A percentile compares a stretch with the other conserved stretches of the same genome.
These are phyloP conservation scores for Hemileccinum rubropunctum DNA, from an alignment of 768 basidiomycete genomes.

Conservation along the genomic window DNA sequence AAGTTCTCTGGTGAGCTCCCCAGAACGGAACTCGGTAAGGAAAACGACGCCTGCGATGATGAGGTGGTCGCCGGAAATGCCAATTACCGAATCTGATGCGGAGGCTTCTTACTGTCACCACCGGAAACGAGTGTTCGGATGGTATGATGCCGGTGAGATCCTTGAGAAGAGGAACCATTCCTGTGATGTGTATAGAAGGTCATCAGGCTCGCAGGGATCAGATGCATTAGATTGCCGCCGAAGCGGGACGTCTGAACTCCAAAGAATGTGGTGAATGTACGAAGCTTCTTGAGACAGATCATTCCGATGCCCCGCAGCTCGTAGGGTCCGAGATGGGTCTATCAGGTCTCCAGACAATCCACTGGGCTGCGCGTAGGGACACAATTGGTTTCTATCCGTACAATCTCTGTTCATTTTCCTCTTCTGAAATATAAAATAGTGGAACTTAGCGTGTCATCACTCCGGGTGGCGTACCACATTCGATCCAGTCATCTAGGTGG, in stretches of 20 bases:
- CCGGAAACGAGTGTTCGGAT: slow-evolving; percentile 6
- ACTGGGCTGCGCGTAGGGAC: neutral
- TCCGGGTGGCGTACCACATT: neutral
- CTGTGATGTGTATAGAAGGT: neutral
- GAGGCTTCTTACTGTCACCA: slow-evolving; percentile 3
- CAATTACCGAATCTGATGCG: slow-evolving; percentile 2
- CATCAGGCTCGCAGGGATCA: neutral
- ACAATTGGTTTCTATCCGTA: neutral
- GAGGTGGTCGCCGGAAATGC: slow-evolving; percentile 6
- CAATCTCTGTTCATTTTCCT: neutral
- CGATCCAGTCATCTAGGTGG: neutral
- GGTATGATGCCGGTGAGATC: slow-evolving; percentile 4
- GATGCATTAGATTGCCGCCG: neutral
- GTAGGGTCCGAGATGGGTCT: neutral
- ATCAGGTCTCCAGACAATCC: neutral
- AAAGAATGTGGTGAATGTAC: neutral
- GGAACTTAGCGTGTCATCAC: neutral
- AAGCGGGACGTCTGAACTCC: neutral
- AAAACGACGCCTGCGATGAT: neutral
- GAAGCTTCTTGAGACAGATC: neutral
- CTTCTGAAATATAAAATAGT: neutral
- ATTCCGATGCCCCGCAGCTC: neutral
- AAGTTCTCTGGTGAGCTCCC: neutral
- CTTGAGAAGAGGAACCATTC: neutral
- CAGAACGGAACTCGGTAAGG: neutral